A percentile compares a stretch with the other conserved stretches of the same genome.
Evolutionary conservation across 2,329 filamentous ascomycete species (phyloP).

Genomic region (Sodiomyces alkalinus): DNA sequence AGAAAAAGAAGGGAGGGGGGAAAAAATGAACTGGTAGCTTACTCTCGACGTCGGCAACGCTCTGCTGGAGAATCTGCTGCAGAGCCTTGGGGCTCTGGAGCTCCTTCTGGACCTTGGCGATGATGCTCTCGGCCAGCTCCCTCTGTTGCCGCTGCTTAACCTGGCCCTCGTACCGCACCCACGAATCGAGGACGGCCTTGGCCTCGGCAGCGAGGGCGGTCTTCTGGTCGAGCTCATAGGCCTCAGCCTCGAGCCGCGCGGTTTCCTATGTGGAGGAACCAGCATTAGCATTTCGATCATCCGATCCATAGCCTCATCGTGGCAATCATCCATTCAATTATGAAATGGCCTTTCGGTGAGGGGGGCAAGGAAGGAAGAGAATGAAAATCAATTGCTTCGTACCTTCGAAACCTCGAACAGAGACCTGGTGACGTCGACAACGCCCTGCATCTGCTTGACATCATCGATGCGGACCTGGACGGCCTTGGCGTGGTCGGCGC

Average conservation of each 20-base stretch:
- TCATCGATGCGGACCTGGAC: conserved; percentile 89
- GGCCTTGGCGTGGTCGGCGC: conserved; percentile 86
- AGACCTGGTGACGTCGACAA: conserved; percentile 92
- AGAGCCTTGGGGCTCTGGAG: conserved; percentile 94
- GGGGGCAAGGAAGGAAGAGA: too few species aligned
- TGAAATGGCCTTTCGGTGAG: too few species aligned
- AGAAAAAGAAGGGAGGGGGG: conserved; percentile 5
- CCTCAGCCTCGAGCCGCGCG: conserved; percentile 86
- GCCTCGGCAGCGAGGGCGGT: conserved; percentile 85
- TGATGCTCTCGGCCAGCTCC: conserved; percentile 84
- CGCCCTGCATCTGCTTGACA: conserved; percentile 85
- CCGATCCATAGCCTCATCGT: neutral
- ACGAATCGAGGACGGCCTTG: conserved; percentile 90
- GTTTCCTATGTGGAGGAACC: conserved; percentile 54
- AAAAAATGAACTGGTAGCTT: conserved; percentile 13
- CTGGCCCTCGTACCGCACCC: conserved; percentile 97
- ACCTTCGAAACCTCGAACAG: conserved; percentile 98
- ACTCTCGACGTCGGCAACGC: conserved; percentile 93
- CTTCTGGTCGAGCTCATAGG: conserved; percentile 93
- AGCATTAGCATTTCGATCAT: conserved; percentile 1
- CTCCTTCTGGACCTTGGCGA: conserved; percentile 97
- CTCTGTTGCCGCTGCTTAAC: conserved; percentile 98
- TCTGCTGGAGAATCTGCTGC: conserved; percentile 96
- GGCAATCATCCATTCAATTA: too few species aligned
- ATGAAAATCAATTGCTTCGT: too few species aligned